These are phyloP conservation scores for Fusarium redolens DNA, from an alignment of 2,329 filamentous ascomycete genomes.

Conservation along the genomic window DNA sequence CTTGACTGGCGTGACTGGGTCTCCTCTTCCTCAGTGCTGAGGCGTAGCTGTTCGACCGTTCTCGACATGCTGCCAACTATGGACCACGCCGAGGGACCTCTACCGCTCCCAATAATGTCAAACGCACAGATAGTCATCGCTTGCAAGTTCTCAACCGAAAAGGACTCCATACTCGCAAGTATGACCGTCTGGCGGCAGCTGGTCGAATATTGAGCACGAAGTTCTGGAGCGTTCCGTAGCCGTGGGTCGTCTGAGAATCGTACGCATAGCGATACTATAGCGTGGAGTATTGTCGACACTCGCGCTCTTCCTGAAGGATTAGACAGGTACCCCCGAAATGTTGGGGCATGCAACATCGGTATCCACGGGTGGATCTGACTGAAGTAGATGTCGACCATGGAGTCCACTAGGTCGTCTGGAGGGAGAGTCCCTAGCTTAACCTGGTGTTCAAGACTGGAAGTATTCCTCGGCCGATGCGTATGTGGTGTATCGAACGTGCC, in stretches of 20 bases:
- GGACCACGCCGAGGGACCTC: conserved; percentile 50
- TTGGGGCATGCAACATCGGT: conserved; percentile 42
- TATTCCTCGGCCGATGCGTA: not conserved
- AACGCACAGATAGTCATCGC: conserved; percentile 52
- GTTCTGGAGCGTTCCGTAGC: conserved; percentile 36
- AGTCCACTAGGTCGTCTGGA: conserved; percentile 49
- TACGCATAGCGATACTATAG: conserved; percentile 48
- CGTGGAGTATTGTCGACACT: conserved; percentile 50
- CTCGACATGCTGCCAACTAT: conserved; percentile 54
- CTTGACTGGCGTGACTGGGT: conserved; percentile 10
- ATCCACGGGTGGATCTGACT: conserved; percentile 54
- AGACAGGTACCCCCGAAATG: conserved; percentile 34
- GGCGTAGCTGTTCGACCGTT: conserved; percentile 53
- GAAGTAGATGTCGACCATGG: conserved; percentile 52
- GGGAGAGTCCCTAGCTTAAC: conserved; percentile 22
- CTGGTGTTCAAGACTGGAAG: not conserved
- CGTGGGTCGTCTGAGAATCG: conserved; percentile 44
- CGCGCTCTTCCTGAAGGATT: conserved; percentile 24
- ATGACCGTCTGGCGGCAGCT: conserved; percentile 48
- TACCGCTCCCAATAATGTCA: conserved; percentile 51
- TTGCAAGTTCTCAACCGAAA: conserved; percentile 51
- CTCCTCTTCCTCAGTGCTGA: conserved; percentile 52
- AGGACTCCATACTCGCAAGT: conserved; percentile 49
- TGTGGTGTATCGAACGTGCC: not conserved
- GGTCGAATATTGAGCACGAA: conserved; percentile 37